Conservation (phyloP, 257 asterid genomes). For the Ophiorrhiza pumila region DNA sequence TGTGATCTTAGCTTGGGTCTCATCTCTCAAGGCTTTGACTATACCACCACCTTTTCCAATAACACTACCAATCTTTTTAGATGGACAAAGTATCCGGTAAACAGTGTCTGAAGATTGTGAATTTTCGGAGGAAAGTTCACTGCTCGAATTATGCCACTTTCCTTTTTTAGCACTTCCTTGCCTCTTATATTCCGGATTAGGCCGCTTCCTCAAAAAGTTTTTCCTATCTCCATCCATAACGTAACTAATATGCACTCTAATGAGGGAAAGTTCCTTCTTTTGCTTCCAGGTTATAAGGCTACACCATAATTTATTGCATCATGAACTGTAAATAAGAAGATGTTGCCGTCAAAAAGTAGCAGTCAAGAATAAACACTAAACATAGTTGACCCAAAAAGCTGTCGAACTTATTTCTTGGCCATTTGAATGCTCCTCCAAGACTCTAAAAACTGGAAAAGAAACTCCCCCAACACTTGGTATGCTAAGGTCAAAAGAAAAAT, state of each 20-base stretch:
- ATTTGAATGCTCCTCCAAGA: not conserved
- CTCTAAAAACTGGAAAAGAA: not conserved
- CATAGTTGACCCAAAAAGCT: not conserved
- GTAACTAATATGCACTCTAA: conserved; percentile 8
- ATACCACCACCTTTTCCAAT: conserved; percentile 85
- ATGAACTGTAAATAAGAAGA: conserved; percentile 12
- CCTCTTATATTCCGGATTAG: conserved; percentile 59
- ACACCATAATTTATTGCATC: conserved; percentile 3
- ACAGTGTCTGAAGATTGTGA: conserved; percentile 48
- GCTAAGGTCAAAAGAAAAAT: not conserved
- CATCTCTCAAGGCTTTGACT: conserved; percentile 72
- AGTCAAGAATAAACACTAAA: not conserved
- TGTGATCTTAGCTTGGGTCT: conserved; percentile 75
- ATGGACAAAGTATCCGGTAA: conserved; percentile 63
- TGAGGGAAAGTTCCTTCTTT: conserved; percentile 6
- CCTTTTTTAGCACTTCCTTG: conserved; percentile 50
- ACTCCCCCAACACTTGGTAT: not conserved
- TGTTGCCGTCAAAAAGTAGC: not conserved
- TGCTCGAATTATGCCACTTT: conserved; percentile 36
- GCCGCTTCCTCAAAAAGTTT: conserved; percentile 36
- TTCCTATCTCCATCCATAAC: conserved; percentile 60
- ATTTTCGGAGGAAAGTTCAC: conserved; percentile 39
- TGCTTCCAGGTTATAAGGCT: not conserved
- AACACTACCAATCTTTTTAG: conserved; percentile 71
- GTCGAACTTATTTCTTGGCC: not conserved